Evolutionary conservation across 2,329 filamentous ascomycete genomes (phyloP), one percentile per base, ranked within the genome.

Genomic region (Aspergillus udagawae): DNA sequence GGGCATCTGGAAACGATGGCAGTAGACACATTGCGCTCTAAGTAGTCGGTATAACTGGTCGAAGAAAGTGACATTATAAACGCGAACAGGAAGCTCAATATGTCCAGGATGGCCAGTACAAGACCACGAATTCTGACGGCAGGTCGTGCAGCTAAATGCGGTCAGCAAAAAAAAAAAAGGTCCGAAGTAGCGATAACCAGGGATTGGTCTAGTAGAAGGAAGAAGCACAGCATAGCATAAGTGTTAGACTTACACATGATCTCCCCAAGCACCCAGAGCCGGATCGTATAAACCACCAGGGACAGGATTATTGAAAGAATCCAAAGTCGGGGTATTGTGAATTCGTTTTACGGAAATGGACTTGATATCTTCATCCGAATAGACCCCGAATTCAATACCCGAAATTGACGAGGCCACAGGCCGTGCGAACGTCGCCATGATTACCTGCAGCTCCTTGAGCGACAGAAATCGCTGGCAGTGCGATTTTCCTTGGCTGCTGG

Each of bases 1-100:
- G n/a, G 88, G 82, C 72, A 97, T 82, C 70, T 89, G 91, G 64
- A 99, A 86, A 56, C 87, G 86, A 70, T 92, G 88, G 76, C 95
- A 99, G 78, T 96, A 97, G 58, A 88, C 83, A 73, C 94, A 99
- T 74, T 93, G 89, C 54, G 91, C 89, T 65, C 92, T 87, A 21
- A 99, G 82, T 49, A 99, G 81, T 48, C 90, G 88, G 62, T 95
- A 84, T 53, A 92, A 84, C 73, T 97, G 92, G 71, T 97, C 92
- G 81, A 99, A 89, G 70, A 97, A 97, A 1, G 92, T 89, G n/a
- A 93, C 91, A 74, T 99, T 93, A 73, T 97, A 99, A 53, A 97
- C 90, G 49, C 90, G 91, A 12, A 92, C 88, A 14, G 94, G 92
- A 12, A 99, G 86, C 67, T 97, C 91, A 73, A 99, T 96, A 71